Evolutionary conservation across 306 rosid genomes (phyloP), one percentile per base, ranked within the genome.

Genomic region (Fragaria ananassa): DNA sequence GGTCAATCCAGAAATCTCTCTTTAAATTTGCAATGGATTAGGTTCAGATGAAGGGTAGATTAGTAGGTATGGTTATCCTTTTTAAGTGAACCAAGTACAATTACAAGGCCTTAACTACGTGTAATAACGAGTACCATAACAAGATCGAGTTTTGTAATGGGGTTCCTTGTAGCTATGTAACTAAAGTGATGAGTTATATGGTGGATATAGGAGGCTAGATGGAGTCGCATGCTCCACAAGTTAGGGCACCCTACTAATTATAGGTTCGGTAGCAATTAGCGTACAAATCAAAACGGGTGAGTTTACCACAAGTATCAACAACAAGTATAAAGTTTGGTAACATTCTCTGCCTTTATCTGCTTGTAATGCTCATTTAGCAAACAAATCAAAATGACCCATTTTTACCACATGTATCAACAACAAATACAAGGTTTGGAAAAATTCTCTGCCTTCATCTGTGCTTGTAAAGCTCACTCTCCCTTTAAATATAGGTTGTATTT

Each of bases 1-100:
- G 67, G 67, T 61, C 67, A 62, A 64, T 17, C 25, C 69, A 35
- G 25, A 64, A 35, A 17, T 34, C 69, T 35, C 69, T 64, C 69
- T 34, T 64, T 2, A 1, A 18, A 18, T 17, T n/a, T 17, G 67
- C 42, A 14, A 18, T 6, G 42, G 21, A 62, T 62, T 31, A 41
- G 68, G 65, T 11, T 5, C 12, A 60, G 37, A 60, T 27, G 66
- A 61, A 10, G 34, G 29, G 67, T 29, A 14, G 21, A 31, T 31
- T 5, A 25, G 12, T 64, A 29, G 34, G 42, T 61, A 13, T 13
- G 67, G n/a, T 29, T 10, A 23, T 60, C 3, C 29, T 15, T 27
- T 60, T 39, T 5, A 1, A 14, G 67, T 12, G 41, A 61, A 29
- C 39, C 41, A 62, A 31, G 68, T 15, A 62, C 39, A 61, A 29